Base-by-base conservation (phyloP, 305 asterid species). In the Fraxinus ornus region DNA sequence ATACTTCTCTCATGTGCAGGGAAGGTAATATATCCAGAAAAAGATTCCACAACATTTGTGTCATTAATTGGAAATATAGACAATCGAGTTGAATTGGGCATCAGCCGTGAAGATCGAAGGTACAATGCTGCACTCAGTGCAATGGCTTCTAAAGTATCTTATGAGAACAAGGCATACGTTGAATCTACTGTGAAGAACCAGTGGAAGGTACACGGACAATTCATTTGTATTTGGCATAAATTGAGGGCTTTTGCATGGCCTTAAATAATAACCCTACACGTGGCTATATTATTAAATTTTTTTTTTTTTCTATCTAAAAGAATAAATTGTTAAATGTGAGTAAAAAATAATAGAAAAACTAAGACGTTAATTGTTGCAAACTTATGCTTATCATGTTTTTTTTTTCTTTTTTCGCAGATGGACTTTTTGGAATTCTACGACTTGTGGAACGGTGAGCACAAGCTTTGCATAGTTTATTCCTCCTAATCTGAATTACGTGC, bases 121-220 rank as follows among this genome's bases (percentile, higher is more conserved):
- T 91, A 91, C 84, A 21, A 86, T n/a, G 83, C 89, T 7, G 83
- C 81, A 5, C 84, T 91, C 4, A 83, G 88, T 22, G 44, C 86
- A 0, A 84, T 91, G 94, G 89, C 92, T 64, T 79, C 94, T 17
- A 91, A 91, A 83, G 39, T 79, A 7, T 86, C 92, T 64, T 91
- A 91, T 21, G 92, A 91, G 87, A 91, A 89, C 88, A 84, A 41
- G 3, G 79, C 83, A 2, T 88, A 70, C 73, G 66, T 83, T 33
- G 75, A 82, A 49, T 39, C 77, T 3, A 71, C 55, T 1, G 92
- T 91, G 70, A 57, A 57, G 3, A 81, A 88, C 72, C 77, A 83
- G 8, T 91, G 92, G 94, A 41, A 91, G 90, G 94, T 90, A 77
- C 44, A 12, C 33, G 15, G 4, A 32, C 21, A 5, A 2, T 33